Percentiles rank a stretch among this genome's conserved stretches.
Conservation (phyloP, 768 basidiomycete genomes). For the Termitomyces sp. region DNA sequence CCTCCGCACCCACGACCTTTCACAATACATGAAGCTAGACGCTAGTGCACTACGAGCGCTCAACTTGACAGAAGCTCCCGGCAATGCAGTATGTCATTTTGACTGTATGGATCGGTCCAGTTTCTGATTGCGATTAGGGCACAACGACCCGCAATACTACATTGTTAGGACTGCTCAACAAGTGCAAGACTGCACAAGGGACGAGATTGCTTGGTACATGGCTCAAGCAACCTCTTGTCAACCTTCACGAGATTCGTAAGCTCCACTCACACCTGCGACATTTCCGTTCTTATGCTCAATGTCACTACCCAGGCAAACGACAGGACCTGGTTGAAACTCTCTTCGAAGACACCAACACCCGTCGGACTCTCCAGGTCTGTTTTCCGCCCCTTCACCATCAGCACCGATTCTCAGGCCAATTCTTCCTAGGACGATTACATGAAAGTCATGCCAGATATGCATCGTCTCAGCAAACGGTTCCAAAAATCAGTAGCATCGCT, state of each 20-base stretch:
- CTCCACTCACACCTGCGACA: conserved; percentile 4
- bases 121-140: conserved; percentile 27
- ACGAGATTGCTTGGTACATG: conserved; percentile 82
- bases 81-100: conserved; percentile 39
- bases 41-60: conserved; percentile 90
- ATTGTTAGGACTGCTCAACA: conserved; percentile 84
- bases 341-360: conserved; percentile 68
- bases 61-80: conserved; percentile 72
- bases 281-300: not conserved
- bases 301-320: conserved; percentile 59
- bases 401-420: not conserved
- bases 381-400: not conserved
- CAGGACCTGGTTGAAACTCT: conserved; percentile 88
- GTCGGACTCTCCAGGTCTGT: conserved; percentile 68
- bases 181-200: conserved; percentile 95
- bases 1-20: conserved; percentile 82
- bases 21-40: conserved; percentile 94
- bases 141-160: conserved; percentile 77
- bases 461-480: conserved; percentile 87
- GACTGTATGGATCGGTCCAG: not conserved
- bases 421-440: conserved; percentile 73
- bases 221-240: conserved; percentile 95
- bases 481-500: conserved; percentile 78
- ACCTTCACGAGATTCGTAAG: conserved; percentile 88
- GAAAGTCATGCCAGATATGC: conserved; percentile 91